phyloP scores from a whole-genome alignment of 805 yeast species.

The Zygotorulaspora sp. region DNA sequence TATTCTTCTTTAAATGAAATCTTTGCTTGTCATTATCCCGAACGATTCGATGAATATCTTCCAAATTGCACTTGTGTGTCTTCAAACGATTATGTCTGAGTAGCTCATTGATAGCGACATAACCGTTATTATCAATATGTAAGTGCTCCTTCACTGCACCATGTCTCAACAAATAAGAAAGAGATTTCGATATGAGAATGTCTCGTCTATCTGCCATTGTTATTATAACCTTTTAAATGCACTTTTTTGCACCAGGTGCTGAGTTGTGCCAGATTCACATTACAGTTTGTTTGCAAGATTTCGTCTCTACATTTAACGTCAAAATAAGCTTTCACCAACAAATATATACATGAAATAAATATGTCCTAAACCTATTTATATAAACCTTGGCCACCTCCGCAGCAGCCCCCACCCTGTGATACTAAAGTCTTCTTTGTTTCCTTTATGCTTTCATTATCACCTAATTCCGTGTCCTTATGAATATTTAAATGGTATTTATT shows the following conservation, averaged over 20 bases:
- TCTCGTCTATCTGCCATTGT: constrained; percentile 38
- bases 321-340: too few relatives aligned
- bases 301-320: too few relatives aligned
- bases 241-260: too few relatives aligned
- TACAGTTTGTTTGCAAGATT: too few relatives aligned
- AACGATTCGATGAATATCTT: constrained; percentile 60
- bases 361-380: constrained; percentile 7
- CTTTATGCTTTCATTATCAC: constrained; percentile 80
- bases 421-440: constrained; percentile 44
- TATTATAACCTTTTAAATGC: too few relatives aligned
- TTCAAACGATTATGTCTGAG: constrained; percentile 56
- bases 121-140: constrained; percentile 63
- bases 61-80: constrained; percentile 48
- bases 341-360: constrained; percentile 2
- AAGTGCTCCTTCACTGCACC: constrained; percentile 70
- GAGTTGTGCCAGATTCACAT: too few relatives aligned
- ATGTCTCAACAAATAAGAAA: constrained; percentile 80
- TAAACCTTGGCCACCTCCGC: constrained; percentile 41
- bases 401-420: constrained; percentile 53
- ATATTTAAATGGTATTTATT: constrained; percentile 49
- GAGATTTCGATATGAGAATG: constrained; percentile 59
- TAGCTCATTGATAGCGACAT: constrained; percentile 49
- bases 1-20: constrained; percentile 44
- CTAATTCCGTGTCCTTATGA: constrained; percentile 79
- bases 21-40: constrained; percentile 64